Evolutionary conservation across 352 stramenopile genomes (phyloP).

Genomic region (Elongisporangium undulatum): DNA sequence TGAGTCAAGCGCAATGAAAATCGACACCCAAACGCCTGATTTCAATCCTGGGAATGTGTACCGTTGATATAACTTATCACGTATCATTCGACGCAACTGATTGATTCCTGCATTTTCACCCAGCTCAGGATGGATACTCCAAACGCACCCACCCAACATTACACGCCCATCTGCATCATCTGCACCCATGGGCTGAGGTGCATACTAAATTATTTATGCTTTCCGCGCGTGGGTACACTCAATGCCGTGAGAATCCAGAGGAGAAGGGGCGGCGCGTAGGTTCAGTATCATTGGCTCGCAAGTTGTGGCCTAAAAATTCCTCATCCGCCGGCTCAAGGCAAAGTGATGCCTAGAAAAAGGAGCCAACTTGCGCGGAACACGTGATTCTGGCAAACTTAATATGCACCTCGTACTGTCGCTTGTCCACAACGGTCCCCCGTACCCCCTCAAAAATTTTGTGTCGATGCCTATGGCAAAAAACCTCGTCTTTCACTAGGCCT

Average conservation of each 20-base stretch:
- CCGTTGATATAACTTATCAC: neutral
- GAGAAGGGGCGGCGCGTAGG: neutral
- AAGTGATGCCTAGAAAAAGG: neutral
- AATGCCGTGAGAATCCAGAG: neutral
- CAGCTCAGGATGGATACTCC: neutral
- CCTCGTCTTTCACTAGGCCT: conserved; percentile 11
- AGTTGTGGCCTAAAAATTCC: neutral
- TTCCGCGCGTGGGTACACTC: neutral
- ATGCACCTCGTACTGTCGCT: neutral
- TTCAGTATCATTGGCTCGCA: neutral
- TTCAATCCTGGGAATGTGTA: neutral
- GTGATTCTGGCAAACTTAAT: neutral
- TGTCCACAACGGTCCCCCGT: neutral
- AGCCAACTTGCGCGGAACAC: neutral
- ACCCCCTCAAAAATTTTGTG: conserved; percentile 9
- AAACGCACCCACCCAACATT: neutral
- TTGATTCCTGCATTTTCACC: neutral
- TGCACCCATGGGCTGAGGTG: neutral
- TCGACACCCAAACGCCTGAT: neutral
- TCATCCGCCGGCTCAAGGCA: neutral
- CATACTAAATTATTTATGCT: neutral
- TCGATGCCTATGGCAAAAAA: conserved; percentile 11
- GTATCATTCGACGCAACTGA: neutral
- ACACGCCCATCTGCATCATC: neutral
- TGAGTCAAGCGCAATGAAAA: neutral